phyloP scores from a whole-genome alignment of 75 land plant species.

The Picea glauca region DNA sequence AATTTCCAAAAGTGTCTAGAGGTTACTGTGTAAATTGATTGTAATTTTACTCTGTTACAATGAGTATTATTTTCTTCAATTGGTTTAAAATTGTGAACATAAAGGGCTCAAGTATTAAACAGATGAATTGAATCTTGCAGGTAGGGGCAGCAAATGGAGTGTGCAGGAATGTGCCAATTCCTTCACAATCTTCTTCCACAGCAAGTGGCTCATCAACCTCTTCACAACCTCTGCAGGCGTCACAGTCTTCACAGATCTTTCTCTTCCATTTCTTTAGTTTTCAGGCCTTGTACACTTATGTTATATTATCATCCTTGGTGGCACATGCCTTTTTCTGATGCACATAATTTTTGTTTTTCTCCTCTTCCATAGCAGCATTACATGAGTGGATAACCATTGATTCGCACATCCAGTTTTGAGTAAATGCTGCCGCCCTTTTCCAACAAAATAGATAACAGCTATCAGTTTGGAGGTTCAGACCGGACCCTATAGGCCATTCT shows the following conservation, averaged over 20 bases:
- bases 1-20: neutral
- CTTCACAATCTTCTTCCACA: constrained; percentile 14
- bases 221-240: constrained; percentile 8
- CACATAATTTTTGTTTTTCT: too few species aligned
- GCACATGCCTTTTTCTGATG: too few species aligned
- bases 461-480: too few species aligned
- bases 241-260: neutral
- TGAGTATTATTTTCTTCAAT: neutral
- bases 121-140: constrained; percentile 24
- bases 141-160: constrained; percentile 46
- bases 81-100: neutral
- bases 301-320: neutral
- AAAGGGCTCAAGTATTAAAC: neutral
- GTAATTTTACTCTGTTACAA: neutral
- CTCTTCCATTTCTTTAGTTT: neutral
- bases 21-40: neutral
- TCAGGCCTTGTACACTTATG: neutral
- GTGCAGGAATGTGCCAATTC: constrained; percentile 33
- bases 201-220: neutral
- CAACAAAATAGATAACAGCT: too few species aligned
- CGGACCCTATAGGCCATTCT: too few species aligned
- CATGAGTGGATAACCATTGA: too few species aligned
- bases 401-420: too few species aligned
- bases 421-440: too few species aligned
- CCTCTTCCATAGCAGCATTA: too few species aligned